Percentiles rank a stretch among this genome's conserved stretches.
Evolutionary conservation across 2,329 filamentous ascomycete species (phyloP).

Genomic region (Rutstroemia sp.): DNA sequence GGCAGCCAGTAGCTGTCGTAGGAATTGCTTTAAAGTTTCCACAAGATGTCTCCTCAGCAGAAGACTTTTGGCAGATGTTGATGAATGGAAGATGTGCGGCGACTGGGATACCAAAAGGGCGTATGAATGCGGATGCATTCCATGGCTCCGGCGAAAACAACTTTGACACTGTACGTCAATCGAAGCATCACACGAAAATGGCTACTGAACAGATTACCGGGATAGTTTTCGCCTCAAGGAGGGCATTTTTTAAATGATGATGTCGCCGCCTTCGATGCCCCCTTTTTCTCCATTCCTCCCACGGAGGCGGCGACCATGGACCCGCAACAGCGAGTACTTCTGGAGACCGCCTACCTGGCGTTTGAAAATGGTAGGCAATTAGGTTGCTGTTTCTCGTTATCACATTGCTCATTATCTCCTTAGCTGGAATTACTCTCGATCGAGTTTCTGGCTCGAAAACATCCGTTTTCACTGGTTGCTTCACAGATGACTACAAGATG

Average conservation of each 20-base stretch:
- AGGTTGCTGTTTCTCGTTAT: background rate
- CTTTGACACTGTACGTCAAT: background rate
- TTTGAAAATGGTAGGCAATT: slow-evolving; percentile 25
- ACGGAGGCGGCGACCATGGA: slow-evolving; percentile 28
- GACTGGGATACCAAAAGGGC: slow-evolving; percentile 31
- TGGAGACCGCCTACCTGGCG: slow-evolving; percentile 31
- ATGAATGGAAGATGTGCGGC: slow-evolving; percentile 38
- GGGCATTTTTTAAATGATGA: slow-evolving; percentile 11
- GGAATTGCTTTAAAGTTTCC: slow-evolving; percentile 46
- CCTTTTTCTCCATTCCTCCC: slow-evolving; percentile 17
- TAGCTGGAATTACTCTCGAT: slow-evolving; percentile 10
- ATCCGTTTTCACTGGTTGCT: slow-evolving; percentile 43
- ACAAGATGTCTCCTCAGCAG: slow-evolving; percentile 38
- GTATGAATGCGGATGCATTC: slow-evolving; percentile 13
- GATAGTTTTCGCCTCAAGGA: background rate
- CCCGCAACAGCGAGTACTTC: slow-evolving; percentile 43
- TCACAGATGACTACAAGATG: slow-evolving; percentile 20
- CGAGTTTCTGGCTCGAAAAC: slow-evolving; percentile 20
- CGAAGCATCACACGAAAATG: background rate
- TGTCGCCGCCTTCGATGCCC: slow-evolving; percentile 15
- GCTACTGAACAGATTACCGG: background rate
- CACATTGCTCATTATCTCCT: background rate
- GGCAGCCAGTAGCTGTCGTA: slow-evolving; percentile 41
- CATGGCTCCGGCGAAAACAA: slow-evolving; percentile 4
- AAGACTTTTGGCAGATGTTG: slow-evolving; percentile 42